Evolutionary conservation across 2,329 filamentous ascomycete genomes (phyloP), one percentile per base, ranked within the genome.

Genomic region (Penicillium rolfsii): DNA sequence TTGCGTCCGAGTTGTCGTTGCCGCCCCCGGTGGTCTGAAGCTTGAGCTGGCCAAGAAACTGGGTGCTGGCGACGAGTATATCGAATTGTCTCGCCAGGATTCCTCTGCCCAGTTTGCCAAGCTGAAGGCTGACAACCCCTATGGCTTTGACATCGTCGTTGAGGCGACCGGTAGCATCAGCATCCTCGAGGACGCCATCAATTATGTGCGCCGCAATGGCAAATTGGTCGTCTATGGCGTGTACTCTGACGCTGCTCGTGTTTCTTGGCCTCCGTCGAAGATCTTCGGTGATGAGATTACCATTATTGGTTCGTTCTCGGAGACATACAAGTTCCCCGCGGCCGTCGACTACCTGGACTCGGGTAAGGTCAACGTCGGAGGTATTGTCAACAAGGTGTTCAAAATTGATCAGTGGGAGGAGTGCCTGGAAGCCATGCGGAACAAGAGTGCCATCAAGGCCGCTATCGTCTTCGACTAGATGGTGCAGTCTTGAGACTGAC

Each of bases 141-240:
- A 91, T 69, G 89, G 89, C 3, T 91, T 91, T 71, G 89, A 91
- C 66, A 86, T 91, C 64, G 87, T 90, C 26, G 83, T 90, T 24
- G 87, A 91, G 79, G 88, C 89, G 38, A 91, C 89, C 12, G 89
- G 89, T 19, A 88, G 84, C 55, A 80, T 85, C 49, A 87, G 86
- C 75, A 87, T 91, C 52, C 82, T 91, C 2, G 88, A 91, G 72
- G 84, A 88, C 69, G 81, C 87, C 30, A 89, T 91, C 74, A 82
- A 90, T 77, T 91, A 89, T 72, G 87, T 89, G 66, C 86, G 87
- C 50, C 84, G 88, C 55, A 89, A 89, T 45, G 89, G 89, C 58
- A 91, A 89, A 73, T 80, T 91, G 35, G 86, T 91, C 46, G 87
- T 89, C 62, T 91, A 91, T 66, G 89, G 87, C 52, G 89, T 91